Evolutionary conservation across 352 stramenopile species (phyloP), one percentile per base, ranked within the genome.

Genomic region (Elongisporangium senticosum): DNA sequence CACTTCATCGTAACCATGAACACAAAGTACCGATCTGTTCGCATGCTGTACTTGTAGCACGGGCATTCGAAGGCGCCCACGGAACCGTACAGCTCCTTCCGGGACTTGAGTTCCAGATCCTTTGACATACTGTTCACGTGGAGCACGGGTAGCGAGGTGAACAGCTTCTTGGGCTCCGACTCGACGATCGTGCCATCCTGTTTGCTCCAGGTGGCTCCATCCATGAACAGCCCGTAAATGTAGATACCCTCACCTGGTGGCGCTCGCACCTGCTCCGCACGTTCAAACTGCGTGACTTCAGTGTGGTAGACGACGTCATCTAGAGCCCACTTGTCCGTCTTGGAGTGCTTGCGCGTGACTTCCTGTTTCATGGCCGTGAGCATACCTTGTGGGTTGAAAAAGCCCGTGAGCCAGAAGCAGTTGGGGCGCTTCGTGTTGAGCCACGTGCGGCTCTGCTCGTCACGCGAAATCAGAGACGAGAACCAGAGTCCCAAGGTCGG

Each of bases 291-390:
- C 22, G 94, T 98, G 19, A 99, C 95, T 69, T 98, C 96, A 0
- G 91, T 98, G 68, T 98, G 93, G 69, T 98, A 99, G 3, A 99
- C 89, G 3, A 99, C 95, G 65, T 99, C 96, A 69, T 99, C 96
- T 8, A 99, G 76, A 14, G 96, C 93, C 96, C 96, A 99, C 68
- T 98, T 98, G 68, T 99, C 92, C 14, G 86, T 95, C 81, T 98
- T 98, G 33, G 75, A 89, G 78, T 99, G 96, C 61, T 97, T 97
- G 17, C 96, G 86, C 47, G 95, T 98, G 3, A 99, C 96, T 67
- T 99, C 97, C 69, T 99, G 97, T 74, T 99, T 99, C 93, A 99
- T 99, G 43, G 96, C 96, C 49, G 97, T 99, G 39, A 99, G 81
- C 79, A 98, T 98, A 15, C 96, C 97, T 65, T 98, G 94, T 20